phyloP scores from a whole-genome alignment of 306 rosid species.

The Trifolium fragiferum region DNA sequence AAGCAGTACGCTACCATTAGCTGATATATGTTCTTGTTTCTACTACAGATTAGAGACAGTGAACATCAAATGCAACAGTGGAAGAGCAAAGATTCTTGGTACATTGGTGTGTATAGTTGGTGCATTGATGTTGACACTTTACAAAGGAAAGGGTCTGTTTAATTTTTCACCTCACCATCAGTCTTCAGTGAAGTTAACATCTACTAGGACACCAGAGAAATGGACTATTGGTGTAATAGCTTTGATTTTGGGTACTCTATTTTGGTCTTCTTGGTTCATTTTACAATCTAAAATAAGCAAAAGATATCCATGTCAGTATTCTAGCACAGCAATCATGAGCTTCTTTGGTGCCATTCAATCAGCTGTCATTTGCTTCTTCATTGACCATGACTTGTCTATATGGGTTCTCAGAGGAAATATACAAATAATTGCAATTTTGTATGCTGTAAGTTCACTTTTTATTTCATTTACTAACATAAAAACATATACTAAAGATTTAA shows the following conservation, averaged over 20 bases:
- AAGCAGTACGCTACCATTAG: not conserved
- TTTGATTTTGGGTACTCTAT: conserved; percentile 62
- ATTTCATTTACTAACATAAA: not conserved
- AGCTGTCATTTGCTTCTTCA: conserved; percentile 62
- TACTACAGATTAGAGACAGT: conserved; percentile 65
- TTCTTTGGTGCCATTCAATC: conserved; percentile 89
- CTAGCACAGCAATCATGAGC: conserved; percentile 86
- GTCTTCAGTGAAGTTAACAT: conserved; percentile 23
- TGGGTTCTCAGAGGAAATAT: conserved; percentile 78
- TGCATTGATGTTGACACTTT: conserved; percentile 62
- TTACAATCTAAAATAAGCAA: conserved; percentile 73
- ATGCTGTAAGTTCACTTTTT: conserved; percentile 63
- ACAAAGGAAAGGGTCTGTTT: conserved; percentile 67
- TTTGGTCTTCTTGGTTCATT: conserved; percentile 89
- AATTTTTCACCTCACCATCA: conserved; percentile 44
- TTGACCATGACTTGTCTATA: conserved; percentile 53
- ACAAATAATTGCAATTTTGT: conserved; percentile 64
- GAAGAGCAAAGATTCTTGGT: conserved; percentile 79
- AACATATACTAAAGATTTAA: no score
- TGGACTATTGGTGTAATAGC: conserved; percentile 82
- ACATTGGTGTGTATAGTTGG: conserved; percentile 75
- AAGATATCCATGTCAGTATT: conserved; percentile 80
- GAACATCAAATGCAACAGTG: conserved; percentile 73
- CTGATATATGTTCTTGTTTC: not conserved
- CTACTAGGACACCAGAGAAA: conserved; percentile 45